phyloP scores from a whole-genome alignment of 2,329 filamentous ascomycete genomes.

The Exophiala sideris region DNA sequence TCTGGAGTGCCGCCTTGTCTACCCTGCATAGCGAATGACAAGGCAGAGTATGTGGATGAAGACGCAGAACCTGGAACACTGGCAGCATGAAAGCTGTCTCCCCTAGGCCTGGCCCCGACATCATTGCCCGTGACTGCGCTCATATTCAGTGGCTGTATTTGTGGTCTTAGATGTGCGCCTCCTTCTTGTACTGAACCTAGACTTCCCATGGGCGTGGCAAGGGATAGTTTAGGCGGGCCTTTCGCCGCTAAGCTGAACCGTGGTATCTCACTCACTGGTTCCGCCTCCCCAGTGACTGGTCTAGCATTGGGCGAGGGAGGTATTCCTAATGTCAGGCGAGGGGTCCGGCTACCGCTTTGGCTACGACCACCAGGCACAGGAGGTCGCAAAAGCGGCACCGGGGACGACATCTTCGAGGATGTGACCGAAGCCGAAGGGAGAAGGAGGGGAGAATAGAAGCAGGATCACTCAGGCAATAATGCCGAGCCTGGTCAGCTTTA shows the following conservation, averaged over 20 bases:
- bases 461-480: not conserved
- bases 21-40: constrained; percentile 75
- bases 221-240: constrained; percentile 69
- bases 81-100: constrained; percentile 75
- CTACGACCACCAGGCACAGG: constrained; percentile 70
- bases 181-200: constrained; percentile 69
- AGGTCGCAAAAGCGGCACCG: constrained; percentile 76
- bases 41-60: constrained; percentile 78
- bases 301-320: constrained; percentile 81
- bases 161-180: constrained; percentile 50
- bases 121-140: constrained; percentile 58
- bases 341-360: constrained; percentile 61
- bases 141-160: constrained; percentile 52
- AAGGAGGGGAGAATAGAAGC: not conserved
- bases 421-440: not conserved
- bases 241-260: constrained; percentile 34
- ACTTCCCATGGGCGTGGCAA: constrained; percentile 85
- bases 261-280: constrained; percentile 37
- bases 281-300: constrained; percentile 60
- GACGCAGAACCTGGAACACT: constrained; percentile 82
- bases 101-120: constrained; percentile 74
- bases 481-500: not conserved
- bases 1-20: constrained; percentile 67
- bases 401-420: constrained; percentile 62
- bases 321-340: constrained; percentile 83